Evolutionary conservation across 1,284 basidiomycete species (phyloP).

Genomic region (Cryptococcus wingfieldii): DNA sequence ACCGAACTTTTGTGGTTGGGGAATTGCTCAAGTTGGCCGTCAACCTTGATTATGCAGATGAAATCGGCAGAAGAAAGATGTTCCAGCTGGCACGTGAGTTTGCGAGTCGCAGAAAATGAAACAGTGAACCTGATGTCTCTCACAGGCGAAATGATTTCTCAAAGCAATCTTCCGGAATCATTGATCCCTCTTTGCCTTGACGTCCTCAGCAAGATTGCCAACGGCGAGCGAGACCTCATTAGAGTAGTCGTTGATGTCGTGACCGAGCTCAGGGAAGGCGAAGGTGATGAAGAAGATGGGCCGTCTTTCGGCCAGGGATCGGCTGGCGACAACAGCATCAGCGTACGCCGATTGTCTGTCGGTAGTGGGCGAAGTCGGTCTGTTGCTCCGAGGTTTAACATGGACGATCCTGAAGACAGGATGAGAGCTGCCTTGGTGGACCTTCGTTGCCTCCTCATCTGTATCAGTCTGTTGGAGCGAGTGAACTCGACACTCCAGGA

Average conservation of each 20-base stretch:
- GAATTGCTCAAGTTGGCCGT: conserved; percentile 78
- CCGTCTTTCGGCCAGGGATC: conserved; percentile 16
- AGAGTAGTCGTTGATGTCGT: conserved; percentile 91
- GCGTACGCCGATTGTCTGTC: conserved; percentile 4
- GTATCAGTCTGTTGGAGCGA: conserved; percentile 84
- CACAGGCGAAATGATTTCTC: conserved; percentile 77
- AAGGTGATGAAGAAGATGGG: conserved; percentile 52
- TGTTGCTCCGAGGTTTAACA: conserved; percentile 13
- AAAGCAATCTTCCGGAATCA: conserved; percentile 69
- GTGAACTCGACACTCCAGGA: conserved; percentile 90
- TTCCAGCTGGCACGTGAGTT: conserved; percentile 76
- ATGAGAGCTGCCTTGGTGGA: conserved; percentile 64
- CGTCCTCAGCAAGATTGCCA: conserved; percentile 75
- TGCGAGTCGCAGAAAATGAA: neutral
- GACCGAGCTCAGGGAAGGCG: conserved; percentile 65
- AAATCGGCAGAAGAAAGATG: conserved; percentile 89
- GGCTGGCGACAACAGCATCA: conserved; percentile 11
- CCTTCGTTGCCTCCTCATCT: conserved; percentile 77
- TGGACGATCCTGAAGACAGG: conserved; percentile 32
- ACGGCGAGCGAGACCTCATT: conserved; percentile 85
- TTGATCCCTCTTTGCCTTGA: conserved; percentile 81
- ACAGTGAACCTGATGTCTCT: neutral
- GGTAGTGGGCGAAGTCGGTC: conserved; percentile 8
- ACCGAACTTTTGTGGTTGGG: conserved; percentile 65
- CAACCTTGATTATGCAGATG: conserved; percentile 86